These are phyloP conservation scores for Scleromitrula shiraiana DNA, from an alignment of 2,329 filamentous ascomycete genomes.

Conservation along the genomic window DNA sequence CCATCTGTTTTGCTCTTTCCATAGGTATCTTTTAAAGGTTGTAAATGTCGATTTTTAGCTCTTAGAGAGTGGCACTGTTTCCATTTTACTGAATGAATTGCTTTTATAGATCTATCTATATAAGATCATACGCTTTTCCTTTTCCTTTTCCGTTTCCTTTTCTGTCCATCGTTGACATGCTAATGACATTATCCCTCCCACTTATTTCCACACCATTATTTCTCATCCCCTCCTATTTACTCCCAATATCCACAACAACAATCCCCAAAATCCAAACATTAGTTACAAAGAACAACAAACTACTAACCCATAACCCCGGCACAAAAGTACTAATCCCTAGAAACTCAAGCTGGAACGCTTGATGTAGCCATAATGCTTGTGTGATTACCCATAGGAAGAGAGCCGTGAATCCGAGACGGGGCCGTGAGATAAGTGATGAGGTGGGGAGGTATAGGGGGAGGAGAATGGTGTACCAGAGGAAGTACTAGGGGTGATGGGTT, in stretches of 20 bases:
- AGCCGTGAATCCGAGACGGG: constrained; percentile 54
- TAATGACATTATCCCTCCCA: not conserved
- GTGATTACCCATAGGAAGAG: constrained; percentile 65
- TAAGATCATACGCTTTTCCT: not conserved
- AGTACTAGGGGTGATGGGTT: constrained; percentile 56
- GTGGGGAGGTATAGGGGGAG: constrained; percentile 86
- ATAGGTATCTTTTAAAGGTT: too few species aligned
- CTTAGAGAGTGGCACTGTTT: too few species aligned
- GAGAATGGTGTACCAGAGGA: constrained; percentile 95
- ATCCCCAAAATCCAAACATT: constrained; percentile 85
- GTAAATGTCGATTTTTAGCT: too few species aligned
- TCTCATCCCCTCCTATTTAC: not conserved
- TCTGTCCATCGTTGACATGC: not conserved
- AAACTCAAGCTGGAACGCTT: constrained; percentile 70
- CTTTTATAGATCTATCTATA: too few species aligned
- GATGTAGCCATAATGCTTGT: constrained; percentile 70
- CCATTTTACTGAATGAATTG: too few species aligned
- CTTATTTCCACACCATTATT: too few species aligned
- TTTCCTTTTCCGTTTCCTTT: not conserved
- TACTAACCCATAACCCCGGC: constrained; percentile 71
- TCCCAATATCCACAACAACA: constrained; percentile 57
- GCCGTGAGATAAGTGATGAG: constrained; percentile 60
- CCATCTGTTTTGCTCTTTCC: too few species aligned
- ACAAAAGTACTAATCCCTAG: constrained; percentile 76
- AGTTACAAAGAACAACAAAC: constrained; percentile 70